Percentiles rank a stretch among this genome's conserved stretches.
Evolutionary conservation across 768 basidiomycete species (phyloP).

Genomic region (Infundibulicybe gibba): DNA sequence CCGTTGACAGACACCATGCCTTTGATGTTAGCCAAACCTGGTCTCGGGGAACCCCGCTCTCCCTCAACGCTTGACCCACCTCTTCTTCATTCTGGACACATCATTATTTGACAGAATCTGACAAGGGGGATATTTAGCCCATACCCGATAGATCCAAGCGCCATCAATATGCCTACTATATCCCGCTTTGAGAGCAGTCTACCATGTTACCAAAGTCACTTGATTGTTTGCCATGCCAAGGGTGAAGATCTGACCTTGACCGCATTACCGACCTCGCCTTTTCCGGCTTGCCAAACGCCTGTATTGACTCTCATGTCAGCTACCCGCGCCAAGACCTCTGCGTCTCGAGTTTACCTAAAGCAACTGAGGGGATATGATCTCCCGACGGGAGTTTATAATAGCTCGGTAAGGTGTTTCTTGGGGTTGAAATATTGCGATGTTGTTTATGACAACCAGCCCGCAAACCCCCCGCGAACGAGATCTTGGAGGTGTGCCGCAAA

Average conservation of each 20-base stretch:
- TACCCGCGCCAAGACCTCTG: neutral
- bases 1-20: conserved; percentile 14
- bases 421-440: too few relatives aligned
- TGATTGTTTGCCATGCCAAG: too few relatives aligned
- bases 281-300: conserved; percentile 64
- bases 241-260: conserved; percentile 43
- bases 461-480: too few relatives aligned
- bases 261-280: conserved; percentile 60
- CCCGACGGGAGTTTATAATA: conserved; percentile 64
- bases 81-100: conserved; percentile 60
- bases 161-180: conserved; percentile 71
- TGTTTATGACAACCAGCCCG: too few relatives aligned
- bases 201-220: neutral
- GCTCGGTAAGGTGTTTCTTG: conserved; percentile 24
- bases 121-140: conserved; percentile 9
- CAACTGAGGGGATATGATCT: conserved; percentile 63
- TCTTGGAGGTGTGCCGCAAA: too few relatives aligned
- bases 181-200: conserved; percentile 58
- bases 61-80: conserved; percentile 58
- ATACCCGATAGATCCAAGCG: conserved; percentile 65
- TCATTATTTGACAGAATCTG: neutral
- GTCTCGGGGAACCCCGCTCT: conserved; percentile 56
- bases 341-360: conserved; percentile 43
- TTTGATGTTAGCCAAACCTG: conserved; percentile 71
- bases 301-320: neutral